These are phyloP conservation scores for Chlamydomonas eustigma DNA, from an alignment of 139 green algal genomes.

Conservation along the genomic window DNA sequence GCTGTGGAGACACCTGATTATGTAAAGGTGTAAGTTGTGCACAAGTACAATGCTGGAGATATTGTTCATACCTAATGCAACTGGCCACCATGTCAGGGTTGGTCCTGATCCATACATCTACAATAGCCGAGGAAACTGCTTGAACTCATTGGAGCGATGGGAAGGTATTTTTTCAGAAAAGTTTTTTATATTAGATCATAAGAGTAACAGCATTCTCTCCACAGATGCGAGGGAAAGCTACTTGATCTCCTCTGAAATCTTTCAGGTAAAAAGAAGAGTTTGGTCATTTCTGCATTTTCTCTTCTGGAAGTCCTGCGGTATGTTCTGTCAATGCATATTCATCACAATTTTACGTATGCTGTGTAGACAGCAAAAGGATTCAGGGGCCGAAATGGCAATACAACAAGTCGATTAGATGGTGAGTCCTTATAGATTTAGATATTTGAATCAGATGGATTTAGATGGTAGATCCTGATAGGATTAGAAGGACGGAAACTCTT, in stretches of 20 bases:
- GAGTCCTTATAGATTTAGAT: no score
- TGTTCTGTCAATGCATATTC: no score
- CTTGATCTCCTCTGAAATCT: constrained; percentile 42
- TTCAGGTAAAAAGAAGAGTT: constrained; percentile 48
- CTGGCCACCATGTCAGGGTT: constrained; percentile 11
- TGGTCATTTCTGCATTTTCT: no score
- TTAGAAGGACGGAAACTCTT: background rate
- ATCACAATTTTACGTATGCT: background rate
- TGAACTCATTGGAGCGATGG: constrained; percentile 58
- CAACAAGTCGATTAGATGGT: constrained; percentile 63
- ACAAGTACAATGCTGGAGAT: background rate
- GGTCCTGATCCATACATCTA: constrained; percentile 68
- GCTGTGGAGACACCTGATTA: background rate
- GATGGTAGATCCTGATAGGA: background rate
- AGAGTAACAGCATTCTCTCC: background rate
- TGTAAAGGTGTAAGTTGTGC: background rate
- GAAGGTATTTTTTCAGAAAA: background rate
- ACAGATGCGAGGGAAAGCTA: constrained; percentile 58
- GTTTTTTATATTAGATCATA: background rate
- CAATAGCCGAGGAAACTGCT: constrained; percentile 77
- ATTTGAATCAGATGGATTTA: background rate
- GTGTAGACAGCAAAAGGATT: constrained; percentile 37
- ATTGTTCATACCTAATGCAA: background rate
- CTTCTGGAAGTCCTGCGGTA: no score
- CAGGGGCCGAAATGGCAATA: constrained; percentile 40